Base-by-base conservation (phyloP, 2,329 filamentous ascomycete genomes). In the Madurella mycetomatis region DNA sequence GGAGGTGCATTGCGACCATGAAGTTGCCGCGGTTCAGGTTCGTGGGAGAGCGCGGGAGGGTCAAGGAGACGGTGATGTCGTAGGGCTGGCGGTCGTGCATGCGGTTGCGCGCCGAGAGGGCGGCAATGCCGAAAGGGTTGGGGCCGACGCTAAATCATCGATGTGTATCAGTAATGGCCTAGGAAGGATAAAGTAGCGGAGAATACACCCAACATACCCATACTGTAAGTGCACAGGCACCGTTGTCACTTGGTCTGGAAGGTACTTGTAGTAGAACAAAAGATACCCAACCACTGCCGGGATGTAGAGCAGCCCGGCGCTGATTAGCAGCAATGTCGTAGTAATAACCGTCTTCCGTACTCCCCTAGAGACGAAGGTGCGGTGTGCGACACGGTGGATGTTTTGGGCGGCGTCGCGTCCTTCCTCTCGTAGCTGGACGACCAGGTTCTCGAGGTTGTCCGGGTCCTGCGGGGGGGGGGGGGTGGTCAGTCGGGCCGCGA, bases 11-110 rank as follows among this genome's bases (percentile, higher is more conserved):
- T 45, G 88, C 86, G 16, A 97, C 75, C 94, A 99, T 99, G 76
- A 96, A 97, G 73, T 97, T 97, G 30, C 94, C 94, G 13, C 82
- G 81, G 2, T 80, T 81, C 18, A 88, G 72, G 65, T 99, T 99
- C 1, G 78, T 72, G 0, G 83, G 84, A 2, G 90, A 94, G 41
- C 86, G 84, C 16, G 94, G 94, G 59, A 99, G 77, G 3, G 82
- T 80, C 32, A 99, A 77, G 18, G 83, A 77, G 1, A 97, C 77
- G 5, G 81, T 79, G 41, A 99, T 80, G 69, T 97, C 91, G 76
- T 99, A 99, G 46, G 85, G 80, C 69, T 96, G 92, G 45, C 82
- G 78, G 16, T 83, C 76, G 61, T 87, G 83, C 58, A 94, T 73
- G 45, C 81, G 46, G 9, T 76, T 15, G 74, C 69, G 1, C 58